Evolutionary conservation across 2,329 filamentous ascomycete genomes (phyloP), one percentile per base, ranked within the genome.

Genomic region (Parasarocladium wereldwijsianum): DNA sequence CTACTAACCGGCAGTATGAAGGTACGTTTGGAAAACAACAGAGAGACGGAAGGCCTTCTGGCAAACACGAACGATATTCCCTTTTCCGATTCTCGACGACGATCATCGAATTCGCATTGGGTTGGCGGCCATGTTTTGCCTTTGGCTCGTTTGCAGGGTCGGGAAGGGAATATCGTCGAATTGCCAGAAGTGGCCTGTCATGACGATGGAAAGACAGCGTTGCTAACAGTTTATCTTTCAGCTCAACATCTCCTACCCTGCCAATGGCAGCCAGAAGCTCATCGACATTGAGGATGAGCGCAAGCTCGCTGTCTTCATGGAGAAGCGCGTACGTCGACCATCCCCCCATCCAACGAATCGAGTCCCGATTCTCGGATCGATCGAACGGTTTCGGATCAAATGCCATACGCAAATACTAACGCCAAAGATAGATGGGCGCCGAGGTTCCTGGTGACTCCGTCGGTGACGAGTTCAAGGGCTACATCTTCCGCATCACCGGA

Each of bases 391-490:
- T n/a, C n/a, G n/a, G n/a, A n/a, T n/a, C n/a, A n/a, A n/a, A n/a
- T n/a, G n/a, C n/a, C n/a, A n/a, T n/a, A n/a, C n/a, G n/a, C n/a
- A n/a, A n/a, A n/a, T n/a, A n/a, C n/a, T n/a, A n/a, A n/a, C n/a
- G n/a, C 34, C 41, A 32, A 33, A 43, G 45, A 42, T 54, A 77
- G 68, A 90, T 90, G 83, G 83, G 83, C 56, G 74, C 78, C 54
- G 83, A 94, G 70, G 82, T 98, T 51, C 66, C 81, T 50, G 90
- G 80, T 55, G 92, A 98, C 70, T 80, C 77, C 58, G 74, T 98
- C 55, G 90, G 90, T 56, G 86, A 96, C 58, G 90, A 98, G 70
- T 98, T 93, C 82, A 94, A 94, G 76, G 90, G 90, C 64, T 98
- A 98, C 74, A 78, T 98, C 70, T 85, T 98, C 79, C 80, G 76